Conservation (phyloP, 306 rosid genomes). For the Dicorynia guianensis region DNA sequence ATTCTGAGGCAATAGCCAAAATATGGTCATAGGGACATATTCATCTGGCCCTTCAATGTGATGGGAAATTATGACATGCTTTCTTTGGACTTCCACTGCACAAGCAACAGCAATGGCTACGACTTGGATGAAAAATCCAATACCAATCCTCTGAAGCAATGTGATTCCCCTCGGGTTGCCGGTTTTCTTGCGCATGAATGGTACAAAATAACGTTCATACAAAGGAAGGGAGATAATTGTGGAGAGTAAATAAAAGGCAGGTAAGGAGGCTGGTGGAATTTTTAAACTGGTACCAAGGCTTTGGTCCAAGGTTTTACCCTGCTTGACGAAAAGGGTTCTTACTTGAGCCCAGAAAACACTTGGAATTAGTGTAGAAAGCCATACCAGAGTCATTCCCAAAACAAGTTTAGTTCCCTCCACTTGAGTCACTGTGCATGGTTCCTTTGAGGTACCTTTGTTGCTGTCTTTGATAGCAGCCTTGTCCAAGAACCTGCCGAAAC, state of each 20-base stretch:
- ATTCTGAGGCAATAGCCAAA: constrained; percentile 81
- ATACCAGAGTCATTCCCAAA: constrained; percentile 71
- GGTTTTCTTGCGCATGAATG: constrained; percentile 62
- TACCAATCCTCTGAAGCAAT: constrained; percentile 82
- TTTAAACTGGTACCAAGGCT: constrained; percentile 59
- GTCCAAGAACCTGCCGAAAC: constrained; percentile 54
- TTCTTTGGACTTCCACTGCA: constrained; percentile 69
- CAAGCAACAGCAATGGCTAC: constrained; percentile 70
- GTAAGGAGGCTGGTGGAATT: constrained; percentile 86
- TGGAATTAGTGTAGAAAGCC: constrained; percentile 72
- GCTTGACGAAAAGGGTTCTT: constrained; percentile 83
- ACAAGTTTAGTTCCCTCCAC: constrained; percentile 89
- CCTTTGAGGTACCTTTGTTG: constrained; percentile 32
- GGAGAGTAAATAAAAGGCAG: constrained; percentile 69
- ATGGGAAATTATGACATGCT: constrained; percentile 56
- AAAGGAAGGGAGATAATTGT: constrained; percentile 76
- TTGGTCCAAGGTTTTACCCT: constrained; percentile 86
- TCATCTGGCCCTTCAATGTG: constrained; percentile 50
- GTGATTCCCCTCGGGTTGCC: constrained; percentile 88
- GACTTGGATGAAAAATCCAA: constrained; percentile 77
- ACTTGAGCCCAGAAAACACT: constrained; percentile 84
- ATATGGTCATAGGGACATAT: constrained; percentile 74
- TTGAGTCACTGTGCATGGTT: constrained; percentile 76
- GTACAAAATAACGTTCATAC: constrained; percentile 77
- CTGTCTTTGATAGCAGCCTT: constrained; percentile 52